Evolutionary conservation across 352 stramenopile genomes (phyloP).

Genomic region (Globisporangium cylindrosporum): DNA sequence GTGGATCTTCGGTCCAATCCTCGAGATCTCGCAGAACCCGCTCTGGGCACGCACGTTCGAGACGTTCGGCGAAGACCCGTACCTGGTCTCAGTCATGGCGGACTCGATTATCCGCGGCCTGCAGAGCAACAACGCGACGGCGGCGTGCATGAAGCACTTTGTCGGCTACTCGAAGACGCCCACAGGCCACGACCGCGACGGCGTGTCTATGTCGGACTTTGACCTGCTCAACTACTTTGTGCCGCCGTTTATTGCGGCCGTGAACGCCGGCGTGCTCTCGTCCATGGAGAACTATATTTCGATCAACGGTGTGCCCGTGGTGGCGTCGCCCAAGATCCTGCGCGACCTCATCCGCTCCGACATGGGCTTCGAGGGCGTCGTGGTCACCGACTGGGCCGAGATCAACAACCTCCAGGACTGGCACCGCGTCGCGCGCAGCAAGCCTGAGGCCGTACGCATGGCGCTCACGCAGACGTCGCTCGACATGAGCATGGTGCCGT

Average conservation of each 20-base stretch:
- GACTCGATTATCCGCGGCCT: conserved; percentile 76
- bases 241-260: conserved; percentile 77
- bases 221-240: conserved; percentile 86
- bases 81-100: conserved; percentile 80
- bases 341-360: conserved; percentile 76
- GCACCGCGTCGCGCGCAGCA: conserved; percentile 50
- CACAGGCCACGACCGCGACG: conserved; percentile 77
- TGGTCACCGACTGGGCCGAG: conserved; percentile 93
- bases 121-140: conserved; percentile 62
- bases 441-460: conserved; percentile 63
- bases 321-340: conserved; percentile 79
- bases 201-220: conserved; percentile 71
- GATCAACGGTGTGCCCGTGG: conserved; percentile 89
- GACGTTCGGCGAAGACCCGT: conserved; percentile 93
- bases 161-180: conserved; percentile 86
- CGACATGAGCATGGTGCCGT: conserved; percentile 91
- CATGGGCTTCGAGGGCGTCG: conserved; percentile 83
- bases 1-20: conserved; percentile 90
- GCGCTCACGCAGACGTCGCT: conserved; percentile 74
- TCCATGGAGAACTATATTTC: conserved; percentile 95
- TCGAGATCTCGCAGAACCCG: conserved; percentile 84
- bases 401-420: conserved; percentile 86
- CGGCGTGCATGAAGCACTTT: conserved; percentile 90
- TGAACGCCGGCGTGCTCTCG: conserved; percentile 76
- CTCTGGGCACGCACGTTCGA: conserved; percentile 91